Evolutionary conservation across 108 stramenopile genomes (phyloP).

Genomic region (Aureococcus anophagefferens): DNA sequence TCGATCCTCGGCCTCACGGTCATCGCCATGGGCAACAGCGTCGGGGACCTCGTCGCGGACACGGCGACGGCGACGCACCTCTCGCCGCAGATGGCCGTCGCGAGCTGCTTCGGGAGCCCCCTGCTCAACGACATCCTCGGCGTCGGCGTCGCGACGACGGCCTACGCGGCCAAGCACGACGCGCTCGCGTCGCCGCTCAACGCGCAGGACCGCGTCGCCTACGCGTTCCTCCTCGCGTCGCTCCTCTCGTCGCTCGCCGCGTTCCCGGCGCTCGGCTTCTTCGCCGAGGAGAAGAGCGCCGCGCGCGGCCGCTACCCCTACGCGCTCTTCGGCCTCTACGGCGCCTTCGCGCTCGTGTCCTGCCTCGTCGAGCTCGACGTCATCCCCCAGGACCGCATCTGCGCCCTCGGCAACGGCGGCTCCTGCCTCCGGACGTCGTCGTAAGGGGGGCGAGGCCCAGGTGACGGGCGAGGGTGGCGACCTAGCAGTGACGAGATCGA

Average conservation of each 20-base stretch:
- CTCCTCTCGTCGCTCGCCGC: background rate
- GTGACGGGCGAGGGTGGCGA: no score
- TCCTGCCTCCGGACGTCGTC: no score
- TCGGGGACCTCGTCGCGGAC: slow-evolving; percentile 42
- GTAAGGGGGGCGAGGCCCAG: no score
- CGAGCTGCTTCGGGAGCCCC: slow-evolving; percentile 4
- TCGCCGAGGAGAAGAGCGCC: no score
- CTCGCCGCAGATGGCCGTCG: background rate
- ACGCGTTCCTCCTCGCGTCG: background rate
- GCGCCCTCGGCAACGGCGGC: no score
- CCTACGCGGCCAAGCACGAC: background rate
- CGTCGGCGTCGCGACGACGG: background rate
- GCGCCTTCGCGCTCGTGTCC: no score
- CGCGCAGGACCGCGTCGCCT: slow-evolving; percentile 2
- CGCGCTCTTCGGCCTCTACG: no score
- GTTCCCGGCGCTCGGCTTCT: slow-evolving; percentile 1
- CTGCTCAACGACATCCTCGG: slow-evolving; percentile 2
- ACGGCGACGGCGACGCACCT: slow-evolving; percentile 24
- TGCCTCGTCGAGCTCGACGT: no score
- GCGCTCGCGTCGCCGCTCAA: background rate
- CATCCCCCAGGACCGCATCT: no score
- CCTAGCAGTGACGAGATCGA: no score
- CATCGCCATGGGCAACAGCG: slow-evolving; percentile 43
- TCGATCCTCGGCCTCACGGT: slow-evolving; percentile 37
- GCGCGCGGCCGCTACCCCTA: no score